phyloP scores from a whole-genome alignment of 805 yeast species.

The Kodamaea laetipori region DNA sequence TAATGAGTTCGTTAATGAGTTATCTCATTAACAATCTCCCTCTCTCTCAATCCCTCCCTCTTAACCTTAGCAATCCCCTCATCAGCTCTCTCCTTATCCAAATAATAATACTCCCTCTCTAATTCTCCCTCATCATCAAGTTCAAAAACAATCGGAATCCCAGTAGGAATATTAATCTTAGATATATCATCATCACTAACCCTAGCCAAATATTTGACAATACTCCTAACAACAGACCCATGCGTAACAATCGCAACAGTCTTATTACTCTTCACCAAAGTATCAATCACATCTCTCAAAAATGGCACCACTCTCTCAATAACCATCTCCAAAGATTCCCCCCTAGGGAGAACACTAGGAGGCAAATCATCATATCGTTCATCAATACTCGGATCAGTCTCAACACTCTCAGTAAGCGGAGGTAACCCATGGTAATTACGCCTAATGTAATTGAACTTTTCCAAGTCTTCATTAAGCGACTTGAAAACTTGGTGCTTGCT shows the following conservation, averaged over 20 bases:
- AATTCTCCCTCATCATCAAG: constrained; percentile 32
- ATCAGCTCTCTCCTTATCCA: constrained; percentile 43
- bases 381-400: constrained; percentile 35
- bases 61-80: constrained; percentile 39
- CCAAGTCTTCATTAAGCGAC: constrained; percentile 32
- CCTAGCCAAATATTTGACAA: constrained; percentile 39
- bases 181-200: constrained; percentile 41
- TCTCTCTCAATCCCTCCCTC: constrained; percentile 25
- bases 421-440: constrained; percentile 42
- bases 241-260: constrained; percentile 45
- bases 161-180: constrained; percentile 46
- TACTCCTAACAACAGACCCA: constrained; percentile 44
- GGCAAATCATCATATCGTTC: constrained; percentile 33
- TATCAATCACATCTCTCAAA: constrained; percentile 30
- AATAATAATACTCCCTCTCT: constrained; percentile 35
- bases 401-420: constrained; percentile 27
- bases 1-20: no score
- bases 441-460: constrained; percentile 41
- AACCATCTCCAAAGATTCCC: constrained; percentile 42
- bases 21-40: constrained; percentile 5
- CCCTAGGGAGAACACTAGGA: constrained; percentile 32
- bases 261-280: constrained; percentile 25
- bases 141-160: constrained; percentile 47
- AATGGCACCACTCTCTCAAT: constrained; percentile 44
- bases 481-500: constrained; percentile 39